Evolutionary conservation across 805 yeast genomes (phyloP), one percentile per base, ranked within the genome.

Genomic region (Komagataella mondaviorum): DNA sequence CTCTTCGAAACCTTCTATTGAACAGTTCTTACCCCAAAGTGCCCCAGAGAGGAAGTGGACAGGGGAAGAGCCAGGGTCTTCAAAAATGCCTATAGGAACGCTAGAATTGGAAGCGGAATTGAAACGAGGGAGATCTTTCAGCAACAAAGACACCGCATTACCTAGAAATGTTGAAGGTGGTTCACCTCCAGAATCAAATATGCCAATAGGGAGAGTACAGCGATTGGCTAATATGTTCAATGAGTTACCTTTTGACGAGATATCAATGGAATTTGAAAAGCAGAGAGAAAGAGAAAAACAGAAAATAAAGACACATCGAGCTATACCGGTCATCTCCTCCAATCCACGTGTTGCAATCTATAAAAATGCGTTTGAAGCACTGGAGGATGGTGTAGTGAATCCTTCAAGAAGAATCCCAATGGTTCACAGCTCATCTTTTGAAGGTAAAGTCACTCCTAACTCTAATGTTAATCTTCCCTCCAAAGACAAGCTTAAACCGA

Each of bases 261-360:
- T 87, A 8, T 86, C 96, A 0, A 73, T 75, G 57, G 97, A 93
- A 62, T 90, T 91, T 62, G 95, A 87, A 60, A 73, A 80, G 56
- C 96, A 90, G 60, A 78, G 98, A 60, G 95, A 88, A 56, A 68
- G 73, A 47, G 96, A 91, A 61, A 75, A 88, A 53, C 70, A 75
- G 52, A 81, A 83, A 54, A 61, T 87, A 46, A 72, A 68, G 55
- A 62, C 60, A 17, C 74, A 80, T 57, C 76, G 83, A 57, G 88
- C 91, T 0, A 69, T 73, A 12, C 89, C 93, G 6, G 77, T 88
- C 49, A 79, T 81, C 22, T 77, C 81, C 1, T 81, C 93, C 1
- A 82, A 78, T 53, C 98, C 99, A 0, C 84, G 88, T 52, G 97
- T 90, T 20, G 96, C 90, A 58, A 85, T 93, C 23, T 93, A 85